Base-by-base conservation (phyloP, 352 stramenopile species). In the Globisporangium lucens region DNA sequence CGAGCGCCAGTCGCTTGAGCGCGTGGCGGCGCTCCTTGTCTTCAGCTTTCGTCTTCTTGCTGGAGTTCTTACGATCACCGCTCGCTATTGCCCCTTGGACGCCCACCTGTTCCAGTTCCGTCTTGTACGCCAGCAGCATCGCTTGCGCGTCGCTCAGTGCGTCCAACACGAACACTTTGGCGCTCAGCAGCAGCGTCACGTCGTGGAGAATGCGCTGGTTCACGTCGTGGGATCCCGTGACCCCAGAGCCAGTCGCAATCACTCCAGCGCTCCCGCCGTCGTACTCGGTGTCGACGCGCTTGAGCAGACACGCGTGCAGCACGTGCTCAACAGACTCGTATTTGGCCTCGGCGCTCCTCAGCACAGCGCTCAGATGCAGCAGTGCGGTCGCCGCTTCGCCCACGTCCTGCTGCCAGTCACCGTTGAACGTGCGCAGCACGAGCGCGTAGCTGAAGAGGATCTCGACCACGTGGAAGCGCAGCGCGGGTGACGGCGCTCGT, bases 351-450 rank as follows among this genome's bases (percentile, higher is more conserved):
- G 68, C 69, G 49, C 73, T 73, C 12, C 73, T 72, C 17, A 93
- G 71, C 27, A 93, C 85, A 29, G 64, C 51, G 33, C 78, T 83
- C 7, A 82, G 36, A 49, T 85, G 73, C 55, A 93, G 66, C 24
- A 92, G 53, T 47, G 73, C 62, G 3, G 78, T 52, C 20, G 75
- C 68, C 0, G 85, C 87, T 22, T 91, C 82, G 49, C 65, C 56
- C 10, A 73, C 63, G 66, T 91, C 85, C 73, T 90, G 75, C 12
- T 56, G 57, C 74, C 85, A 93, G 66, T 95, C 87, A 22, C 87
- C 87, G 27, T 95, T 95, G 73, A 89, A 95, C 46, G 58, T 74
- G 12, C 87, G 81, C 73, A 95, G 70, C 7, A 89, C 75, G n/a
- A 88, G 61, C 13, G 77, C 76, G 63, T 95, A 95, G 2, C 82